Percentiles rank a stretch among this genome's conserved stretches.
phyloP scores from a whole-genome alignment of 2,329 filamentous ascomycete species.

The Curvularia hawaiiensis region DNA sequence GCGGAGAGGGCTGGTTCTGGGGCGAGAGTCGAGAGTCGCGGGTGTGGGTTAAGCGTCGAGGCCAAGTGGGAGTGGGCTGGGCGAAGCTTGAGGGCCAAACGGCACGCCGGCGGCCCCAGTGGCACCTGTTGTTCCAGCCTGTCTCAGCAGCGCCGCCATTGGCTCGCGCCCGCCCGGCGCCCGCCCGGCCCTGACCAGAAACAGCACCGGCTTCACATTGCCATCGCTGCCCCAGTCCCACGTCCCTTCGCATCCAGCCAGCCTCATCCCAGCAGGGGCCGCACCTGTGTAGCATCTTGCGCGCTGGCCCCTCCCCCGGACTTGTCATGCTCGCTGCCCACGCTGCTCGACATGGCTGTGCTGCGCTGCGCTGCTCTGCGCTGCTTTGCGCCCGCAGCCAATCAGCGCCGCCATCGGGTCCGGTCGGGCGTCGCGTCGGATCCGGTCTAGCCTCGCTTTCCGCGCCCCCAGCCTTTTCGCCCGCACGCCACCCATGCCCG shows the following conservation, averaged over 20 bases:
- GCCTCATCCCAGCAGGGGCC: neutral
- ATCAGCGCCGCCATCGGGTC: neutral
- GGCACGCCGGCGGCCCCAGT: slow-evolving; percentile 13
- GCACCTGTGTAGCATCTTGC: neutral
- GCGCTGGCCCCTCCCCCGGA: no score
- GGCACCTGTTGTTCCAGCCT: slow-evolving; percentile 20
- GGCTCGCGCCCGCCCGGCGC: slow-evolving; percentile 6
- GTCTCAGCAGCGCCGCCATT: neutral
- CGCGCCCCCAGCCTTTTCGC: neutral
- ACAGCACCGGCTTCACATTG: slow-evolving; percentile 5
- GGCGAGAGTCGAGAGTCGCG: slow-evolving; percentile 7
- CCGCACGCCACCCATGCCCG: neutral
- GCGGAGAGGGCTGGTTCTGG: slow-evolving; percentile 13
- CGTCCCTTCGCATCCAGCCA: neutral
- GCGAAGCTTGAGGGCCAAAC: slow-evolving; percentile 15
- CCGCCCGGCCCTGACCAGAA: slow-evolving; percentile 12
- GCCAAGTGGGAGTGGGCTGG: slow-evolving; percentile 30
- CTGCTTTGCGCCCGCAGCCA: no score
- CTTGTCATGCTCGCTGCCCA: no score
- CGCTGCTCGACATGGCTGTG: no score
- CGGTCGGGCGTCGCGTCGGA: neutral
- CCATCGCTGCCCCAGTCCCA: no score
- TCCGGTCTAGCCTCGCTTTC: neutral
- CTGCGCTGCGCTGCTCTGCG: neutral
- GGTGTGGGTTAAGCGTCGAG: slow-evolving; percentile 29